A percentile compares a stretch with the other conserved stretches of the same genome.
Evolutionary conservation across 306 rosid genomes (phyloP).

Genomic region (Dryas drummondii): DNA sequence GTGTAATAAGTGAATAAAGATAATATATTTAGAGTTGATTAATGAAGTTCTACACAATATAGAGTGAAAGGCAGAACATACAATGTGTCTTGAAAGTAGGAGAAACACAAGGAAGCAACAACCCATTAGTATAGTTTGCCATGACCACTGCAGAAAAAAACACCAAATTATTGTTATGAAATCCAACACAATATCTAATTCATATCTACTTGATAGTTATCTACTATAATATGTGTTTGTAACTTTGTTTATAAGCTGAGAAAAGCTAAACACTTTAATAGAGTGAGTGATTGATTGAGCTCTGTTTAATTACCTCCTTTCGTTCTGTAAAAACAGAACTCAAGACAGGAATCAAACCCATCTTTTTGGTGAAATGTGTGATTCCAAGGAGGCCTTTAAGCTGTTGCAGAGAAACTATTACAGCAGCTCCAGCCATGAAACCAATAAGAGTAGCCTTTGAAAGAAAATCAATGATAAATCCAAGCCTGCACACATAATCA

Average conservation of each 20-base stretch:
- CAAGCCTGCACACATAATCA: constrained; percentile 57
- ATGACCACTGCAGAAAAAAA: constrained; percentile 83
- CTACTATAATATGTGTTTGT: background rate
- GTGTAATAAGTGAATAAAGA: background rate
- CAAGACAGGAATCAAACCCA: constrained; percentile 77
- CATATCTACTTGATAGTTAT: background rate
- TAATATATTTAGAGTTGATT: background rate
- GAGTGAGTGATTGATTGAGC: background rate
- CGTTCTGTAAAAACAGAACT: constrained; percentile 62
- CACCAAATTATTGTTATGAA: background rate
- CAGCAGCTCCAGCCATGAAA: constrained; percentile 97
- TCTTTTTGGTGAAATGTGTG: constrained; percentile 66
- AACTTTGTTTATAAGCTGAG: background rate
- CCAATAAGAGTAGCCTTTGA: constrained; percentile 90
- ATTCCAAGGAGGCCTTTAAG: constrained; percentile 88
- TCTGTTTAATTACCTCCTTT: constrained; percentile 55
- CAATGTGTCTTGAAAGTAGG: constrained; percentile 73
- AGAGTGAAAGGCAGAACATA: constrained; percentile 35
- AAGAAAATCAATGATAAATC: constrained; percentile 86
- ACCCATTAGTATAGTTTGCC: constrained; percentile 94
- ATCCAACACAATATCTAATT: background rate
- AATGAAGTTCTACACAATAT: background rate
- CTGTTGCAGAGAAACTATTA: constrained; percentile 89
- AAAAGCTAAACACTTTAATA: background rate
- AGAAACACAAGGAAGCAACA: constrained; percentile 75